Evolutionary conservation across 257 asterid species (phyloP), one percentile per base, ranked within the genome.

Genomic region (Plantago elongata): DNA sequence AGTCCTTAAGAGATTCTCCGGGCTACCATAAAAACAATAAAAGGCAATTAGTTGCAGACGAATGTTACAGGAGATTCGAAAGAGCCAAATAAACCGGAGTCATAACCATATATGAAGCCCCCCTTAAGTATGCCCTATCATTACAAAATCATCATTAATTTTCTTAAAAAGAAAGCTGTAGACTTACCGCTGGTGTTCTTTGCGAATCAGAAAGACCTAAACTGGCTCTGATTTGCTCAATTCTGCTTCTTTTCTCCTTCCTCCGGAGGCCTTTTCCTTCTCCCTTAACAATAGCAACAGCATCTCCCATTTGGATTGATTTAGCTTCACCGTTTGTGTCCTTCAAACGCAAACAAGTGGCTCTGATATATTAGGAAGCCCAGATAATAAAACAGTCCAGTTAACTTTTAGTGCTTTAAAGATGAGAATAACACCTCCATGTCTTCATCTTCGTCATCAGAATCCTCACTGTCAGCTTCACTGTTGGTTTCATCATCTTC

Each of bases 121-220:
- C 45, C 13, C 3, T 13, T 18, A 54, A 30, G 9, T 54, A 37
- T 7, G 16, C 27, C 7, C 11, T 49, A 49, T n/a, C 17, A 9
- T 29, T 12, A 55, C 30, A 11, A 13, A 18, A 16, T 42, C 9
- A 49, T 70, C 50, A 51, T 61, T 13, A 30, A 34, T 22, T 22
- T 22, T 22, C 2, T 22, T 22, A 22, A 22, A 22, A 70, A 54
- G 9, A 55, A 61, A 69, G 40, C 45, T 34, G 10, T 42, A 43
- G 14, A 54, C 49, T 49, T 92, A 89, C 99, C 96, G 47, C 22
- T 47, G 99, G 99, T 15, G 99, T 93, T 73, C 99, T 83, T 73
- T 93, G 97, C 17, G 95, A 79, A 79, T 93, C 99, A 70, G 99
- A 93, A 69, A 93, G 99, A 68, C 99, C 99, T 37, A 93, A 94